Base-by-base conservation (phyloP, 2,329 filamentous ascomycete genomes). In the Fusarium tupiense region DNA sequence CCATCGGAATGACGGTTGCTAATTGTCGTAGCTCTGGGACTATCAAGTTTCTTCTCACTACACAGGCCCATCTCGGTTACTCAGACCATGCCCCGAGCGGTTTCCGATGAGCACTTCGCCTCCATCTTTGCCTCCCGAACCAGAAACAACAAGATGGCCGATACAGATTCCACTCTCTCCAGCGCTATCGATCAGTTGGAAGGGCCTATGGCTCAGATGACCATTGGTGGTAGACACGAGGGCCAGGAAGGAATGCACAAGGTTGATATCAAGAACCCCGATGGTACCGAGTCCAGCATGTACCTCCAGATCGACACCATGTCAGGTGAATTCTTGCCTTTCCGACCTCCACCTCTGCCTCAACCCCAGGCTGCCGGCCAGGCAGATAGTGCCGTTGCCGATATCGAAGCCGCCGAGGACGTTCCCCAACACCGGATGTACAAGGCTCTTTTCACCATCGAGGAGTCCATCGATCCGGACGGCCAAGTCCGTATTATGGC, bases 1-100 rank as follows among this genome's bases (percentile, higher is more conserved):
- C 24, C 35, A 26, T n/a, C 29, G 12, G 3, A 14, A 26, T 35
- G 13, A 24, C 8, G 31, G 22, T 61, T 47, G 56, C 46, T 61
- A 76, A 60, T 75, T 76, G 59, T 80, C 72, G 10, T 75, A 98
- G 96, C 97, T 80, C 89, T 98, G 70, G 92, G 93, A 73, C 87
- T 98, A 52, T 96, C 96, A 13, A 93, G 93, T 69, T 98, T 99
- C 88, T 98, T 98, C 87, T 97, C 95, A 72, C 92, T 97, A 75
- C 94, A 99, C 84, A 92, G 96, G 71, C 96, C 96, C 52, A 96
- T 99, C 80, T 97, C 94, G 63, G 91, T 98, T 75, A 95, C 92
- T 57, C 91, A 92, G 77, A 92, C 92, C 76, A 92, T 98, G 80
- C 96, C 93, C 64, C 91, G 90, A 77, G 86, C 88, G 26, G 89